Percentiles rank a stretch among this genome's conserved stretches.
These are phyloP conservation scores for Alternaria incomplexa DNA, from an alignment of 2,329 filamentous ascomycete species.

Conservation along the genomic window DNA sequence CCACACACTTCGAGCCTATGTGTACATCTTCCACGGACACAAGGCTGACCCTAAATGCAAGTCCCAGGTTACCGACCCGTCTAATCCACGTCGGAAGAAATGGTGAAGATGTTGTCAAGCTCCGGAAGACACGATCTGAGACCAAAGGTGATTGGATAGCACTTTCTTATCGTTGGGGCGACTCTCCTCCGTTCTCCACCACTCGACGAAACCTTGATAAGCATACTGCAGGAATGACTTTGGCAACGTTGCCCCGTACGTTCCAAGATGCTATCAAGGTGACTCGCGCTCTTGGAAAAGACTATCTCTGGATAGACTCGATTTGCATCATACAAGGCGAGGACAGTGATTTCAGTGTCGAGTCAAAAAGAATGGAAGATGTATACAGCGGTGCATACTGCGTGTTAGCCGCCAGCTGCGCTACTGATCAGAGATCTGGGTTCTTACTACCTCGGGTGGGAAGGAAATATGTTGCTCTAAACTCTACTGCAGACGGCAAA, in stretches of 20 bases:
- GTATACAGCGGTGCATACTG: conserved; percentile 31
- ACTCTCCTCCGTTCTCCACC: conserved; percentile 4
- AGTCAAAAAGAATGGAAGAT: conserved; percentile 29
- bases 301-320: conserved; percentile 39
- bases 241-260: conserved; percentile 17
- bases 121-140: no score
- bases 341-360: conserved; percentile 25
- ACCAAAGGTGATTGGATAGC: conserved; percentile 23
- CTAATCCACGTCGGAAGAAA: conserved; percentile 13
- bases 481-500: no score
- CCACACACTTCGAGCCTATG: background rate
- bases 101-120: background rate
- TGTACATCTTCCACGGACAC: background rate
- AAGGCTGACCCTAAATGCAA: background rate
- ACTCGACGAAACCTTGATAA: no score
- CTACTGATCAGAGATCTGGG: background rate
- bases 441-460: no score
- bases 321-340: conserved; percentile 33
- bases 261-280: conserved; percentile 28
- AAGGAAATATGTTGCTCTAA: no score
- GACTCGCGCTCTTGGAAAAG: conserved; percentile 19
- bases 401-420: conserved; percentile 27
- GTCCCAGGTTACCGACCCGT: conserved; percentile 1
- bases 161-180: conserved; percentile 23
- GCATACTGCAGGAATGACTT: no score